Percentiles rank a stretch among this genome's conserved stretches.
Evolutionary conservation across 2,329 filamentous ascomycete genomes (phyloP).

Genomic region (Exophiala dermatitidis): DNA sequence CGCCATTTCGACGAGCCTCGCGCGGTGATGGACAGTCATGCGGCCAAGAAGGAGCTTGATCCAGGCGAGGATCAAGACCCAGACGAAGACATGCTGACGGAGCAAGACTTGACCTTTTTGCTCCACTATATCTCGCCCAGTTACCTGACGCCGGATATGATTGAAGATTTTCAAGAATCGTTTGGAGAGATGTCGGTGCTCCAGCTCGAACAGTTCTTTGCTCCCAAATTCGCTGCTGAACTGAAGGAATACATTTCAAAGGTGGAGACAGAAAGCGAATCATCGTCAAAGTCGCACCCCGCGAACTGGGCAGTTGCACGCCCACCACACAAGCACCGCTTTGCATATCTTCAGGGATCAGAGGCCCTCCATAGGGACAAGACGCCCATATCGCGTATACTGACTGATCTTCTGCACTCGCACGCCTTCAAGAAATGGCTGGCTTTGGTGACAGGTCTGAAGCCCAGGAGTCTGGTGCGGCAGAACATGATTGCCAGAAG

Average conservation of each 20-base stretch:
- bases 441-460: constrained; percentile 68
- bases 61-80: constrained; percentile 33
- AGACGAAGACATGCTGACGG: constrained; percentile 58
- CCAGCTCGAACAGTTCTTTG: constrained; percentile 70
- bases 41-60: constrained; percentile 28
- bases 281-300: constrained; percentile 5
- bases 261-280: constrained; percentile 46
- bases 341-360: constrained; percentile 53
- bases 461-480: constrained; percentile 52
- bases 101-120: constrained; percentile 78
- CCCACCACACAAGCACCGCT: constrained; percentile 93
- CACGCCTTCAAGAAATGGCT: constrained; percentile 85
- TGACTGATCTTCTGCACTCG: constrained; percentile 77
- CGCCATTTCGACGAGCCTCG: constrained; percentile 37
- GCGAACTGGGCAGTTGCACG: constrained; percentile 65
- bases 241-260: constrained; percentile 65
- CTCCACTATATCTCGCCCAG: constrained; percentile 83
- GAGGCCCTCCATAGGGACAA: constrained; percentile 37
- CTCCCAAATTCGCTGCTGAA: constrained; percentile 64
- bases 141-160: constrained; percentile 85
- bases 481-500: constrained; percentile 74
- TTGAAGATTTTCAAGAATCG: constrained; percentile 70
- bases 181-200: constrained; percentile 81
- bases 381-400: constrained; percentile 64
- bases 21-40: constrained; percentile 32